Evolutionary conservation across 352 stramenopile species (phyloP), one percentile per base, ranked within the genome.

Genomic region (Nothophytophthora sp.): DNA sequence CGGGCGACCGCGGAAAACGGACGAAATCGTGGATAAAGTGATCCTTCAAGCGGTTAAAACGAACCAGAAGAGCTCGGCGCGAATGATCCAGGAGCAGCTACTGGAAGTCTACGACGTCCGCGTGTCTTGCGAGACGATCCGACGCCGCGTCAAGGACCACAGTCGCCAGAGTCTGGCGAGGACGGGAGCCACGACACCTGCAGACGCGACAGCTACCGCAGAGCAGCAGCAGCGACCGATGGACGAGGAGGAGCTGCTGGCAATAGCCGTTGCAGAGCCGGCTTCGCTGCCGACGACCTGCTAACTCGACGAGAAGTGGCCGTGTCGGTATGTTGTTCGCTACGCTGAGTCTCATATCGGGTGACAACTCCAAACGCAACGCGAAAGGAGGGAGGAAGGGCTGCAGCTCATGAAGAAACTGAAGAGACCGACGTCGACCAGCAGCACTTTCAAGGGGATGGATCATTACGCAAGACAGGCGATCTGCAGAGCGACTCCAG

Each of bases 41-140:
- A 88, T 90, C 32, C 37, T 86, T 20, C 67, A 87, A 44, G 76
- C 70, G 1, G 74, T 88, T 15, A 73, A 76, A 47, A 43, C 40
- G 2, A 84, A 86, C 47, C 61, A 75, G 28, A 84, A 81, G 54
- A 76, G 76, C 54, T 85, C 75, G 32, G 73, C 78, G 6, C 60
- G 73, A 13, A 67, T 75, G 42, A 83, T 87, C 42, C 76, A 89
- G 49, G 62, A 82, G 25, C 68, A 86, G 50, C 47, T 87, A 8
- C 43, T 70, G 34, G 55, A 37, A 11, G 64, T 55, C 12, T 85
- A 75, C 37, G 68, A 70, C 13, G 71, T 90, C 28, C 73, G 61
- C 8, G 68, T 90, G 30, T 86, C 76, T 10, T 90, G 78, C 44
- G 78, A 90, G 56, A 90, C 71, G 3, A 85, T 90, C 36, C 76